phyloP scores from a whole-genome alignment of 768 basidiomycete genomes.

The Russula brevipes region DNA sequence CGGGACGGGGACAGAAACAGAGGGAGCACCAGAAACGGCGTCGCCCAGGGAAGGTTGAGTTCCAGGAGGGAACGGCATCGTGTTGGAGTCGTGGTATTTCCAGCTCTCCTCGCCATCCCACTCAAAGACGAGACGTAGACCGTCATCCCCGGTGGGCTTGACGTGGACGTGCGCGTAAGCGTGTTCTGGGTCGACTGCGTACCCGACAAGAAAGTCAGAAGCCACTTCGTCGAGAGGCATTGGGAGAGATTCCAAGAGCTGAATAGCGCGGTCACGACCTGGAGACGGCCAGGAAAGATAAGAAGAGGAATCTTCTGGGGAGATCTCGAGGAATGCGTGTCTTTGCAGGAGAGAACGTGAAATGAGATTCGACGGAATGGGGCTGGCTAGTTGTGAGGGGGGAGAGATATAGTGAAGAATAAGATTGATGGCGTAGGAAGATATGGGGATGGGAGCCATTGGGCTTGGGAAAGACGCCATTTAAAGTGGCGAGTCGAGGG shows the following conservation, averaged over 20 bases:
- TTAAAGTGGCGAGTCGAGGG: neutral
- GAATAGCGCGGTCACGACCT: slow-evolving; percentile 34
- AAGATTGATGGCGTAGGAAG: slow-evolving; percentile 39
- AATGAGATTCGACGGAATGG: slow-evolving; percentile 56
- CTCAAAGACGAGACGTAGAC: slow-evolving; percentile 60
- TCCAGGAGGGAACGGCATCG: slow-evolving; percentile 65
- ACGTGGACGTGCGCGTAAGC: slow-evolving; percentile 31
- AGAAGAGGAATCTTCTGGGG: slow-evolving; percentile 43
- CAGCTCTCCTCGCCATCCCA: slow-evolving; percentile 54
- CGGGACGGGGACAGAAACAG: neutral
- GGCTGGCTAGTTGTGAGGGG: slow-evolving; percentile 42
- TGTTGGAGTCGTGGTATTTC: slow-evolving; percentile 64
- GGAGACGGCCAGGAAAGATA: slow-evolving; percentile 68
- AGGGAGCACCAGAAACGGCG: slow-evolving; percentile 25
- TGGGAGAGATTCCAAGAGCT: slow-evolving; percentile 42
- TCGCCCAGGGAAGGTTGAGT: slow-evolving; percentile 31
- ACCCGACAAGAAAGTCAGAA: slow-evolving; percentile 41
- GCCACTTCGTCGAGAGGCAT: slow-evolving; percentile 34
- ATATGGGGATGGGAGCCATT: slow-evolving; percentile 38
- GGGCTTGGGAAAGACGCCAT: neutral
- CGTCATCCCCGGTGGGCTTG: slow-evolving; percentile 33
- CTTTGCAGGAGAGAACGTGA: slow-evolving; percentile 56
- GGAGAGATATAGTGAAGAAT: slow-evolving; percentile 56
- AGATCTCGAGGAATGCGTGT: slow-evolving; percentile 57
- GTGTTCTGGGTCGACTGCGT: slow-evolving; percentile 29